Base-by-base conservation (phyloP, 371 early-diverging fungal species). In the Mucor mucedo region DNA sequence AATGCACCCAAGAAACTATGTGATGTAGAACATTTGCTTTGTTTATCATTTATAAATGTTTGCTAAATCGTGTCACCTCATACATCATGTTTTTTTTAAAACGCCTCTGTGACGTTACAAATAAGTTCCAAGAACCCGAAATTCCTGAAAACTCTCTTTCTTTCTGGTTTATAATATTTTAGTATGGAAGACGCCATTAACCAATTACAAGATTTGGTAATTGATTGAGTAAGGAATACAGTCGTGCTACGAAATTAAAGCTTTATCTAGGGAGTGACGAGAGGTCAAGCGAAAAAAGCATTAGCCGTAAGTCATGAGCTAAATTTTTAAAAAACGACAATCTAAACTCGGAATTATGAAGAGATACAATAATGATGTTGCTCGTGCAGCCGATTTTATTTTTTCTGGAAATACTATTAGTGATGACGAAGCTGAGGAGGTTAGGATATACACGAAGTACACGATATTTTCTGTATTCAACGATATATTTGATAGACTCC, bases 341-440 rank as follows among this genome's bases (percentile, higher is more conserved):
- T 48, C 5, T 13, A 10, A 6, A 2, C 29, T 50, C 30, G 10
- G 13, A 5, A 30, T 28, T 35, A 29, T 58, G 8, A 35, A 82
- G 83, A 70, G 78, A 44, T 82, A 82, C 64, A 79, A 79, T 52
- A 75, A 79, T 42, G 80, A 82, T 58, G 78, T 82, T 8, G 70
- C 68, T n/a, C 70, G 78, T 45, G 83, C 83, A 8, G 83, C 83
- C 14, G 83, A 82, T 47, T 82, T 66, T 52, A 78, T 82, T 28
- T 82, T 82, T 53, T 82, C 83, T n/a, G 80, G 79, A 11, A 63
- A 70, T 33, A 55, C 62, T 29, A 55, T 60, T 27, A 67, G 69
- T 49, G 76, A 72, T 9, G 68, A 68, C 9, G 72, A 73, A 13
- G 55, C 49, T 29, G 61, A 63, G 6, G 56, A 44, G 30, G 16